Conservation (phyloP, 1,284 basidiomycete genomes). For the Abortiporus biennis region DNA sequence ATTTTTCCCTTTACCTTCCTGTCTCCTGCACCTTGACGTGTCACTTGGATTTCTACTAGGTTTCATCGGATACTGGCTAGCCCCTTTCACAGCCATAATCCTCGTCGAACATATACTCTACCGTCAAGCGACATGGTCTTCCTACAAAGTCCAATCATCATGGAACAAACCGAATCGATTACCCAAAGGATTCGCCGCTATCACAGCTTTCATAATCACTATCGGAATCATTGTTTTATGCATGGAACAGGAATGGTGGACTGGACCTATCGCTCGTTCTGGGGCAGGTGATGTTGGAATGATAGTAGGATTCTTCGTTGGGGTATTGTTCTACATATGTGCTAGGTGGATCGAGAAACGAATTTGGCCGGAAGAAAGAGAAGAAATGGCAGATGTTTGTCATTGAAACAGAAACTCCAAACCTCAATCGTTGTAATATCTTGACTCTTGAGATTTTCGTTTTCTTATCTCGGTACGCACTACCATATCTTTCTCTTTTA, state of each 20-base stretch:
- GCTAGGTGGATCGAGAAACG: slow-evolving; percentile 33
- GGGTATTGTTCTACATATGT: slow-evolving; percentile 33
- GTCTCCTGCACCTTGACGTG: slow-evolving; percentile 6
- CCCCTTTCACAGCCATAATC: slow-evolving; percentile 47
- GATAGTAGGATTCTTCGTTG: slow-evolving; percentile 39
- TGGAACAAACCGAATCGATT: slow-evolving; percentile 37
- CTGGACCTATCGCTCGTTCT: slow-evolving; percentile 35
- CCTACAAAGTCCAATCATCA: slow-evolving; percentile 29
- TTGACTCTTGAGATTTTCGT: too few species aligned
- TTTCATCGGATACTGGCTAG: slow-evolving; percentile 57
- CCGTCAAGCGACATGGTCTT: slow-evolving; percentile 29
- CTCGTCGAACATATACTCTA: slow-evolving; percentile 55
- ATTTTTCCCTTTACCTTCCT: slow-evolving; percentile 6
- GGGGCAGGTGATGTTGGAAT: slow-evolving; percentile 57
- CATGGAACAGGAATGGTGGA: slow-evolving; percentile 57
- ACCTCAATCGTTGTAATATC: not conserved
- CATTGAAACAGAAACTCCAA: not conserved
- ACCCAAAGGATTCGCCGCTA: slow-evolving; percentile 40
- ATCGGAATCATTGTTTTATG: slow-evolving; percentile 48
- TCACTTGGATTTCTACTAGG: slow-evolving; percentile 18
- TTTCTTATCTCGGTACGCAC: too few species aligned
- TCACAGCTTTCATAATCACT: slow-evolving; percentile 38
- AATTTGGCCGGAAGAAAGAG: not conserved
- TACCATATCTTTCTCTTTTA: too few species aligned
- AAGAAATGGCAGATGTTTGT: not conserved